phyloP scores from a whole-genome alignment of 1,284 basidiomycete species.

The Heliocybe sulcata region DNA sequence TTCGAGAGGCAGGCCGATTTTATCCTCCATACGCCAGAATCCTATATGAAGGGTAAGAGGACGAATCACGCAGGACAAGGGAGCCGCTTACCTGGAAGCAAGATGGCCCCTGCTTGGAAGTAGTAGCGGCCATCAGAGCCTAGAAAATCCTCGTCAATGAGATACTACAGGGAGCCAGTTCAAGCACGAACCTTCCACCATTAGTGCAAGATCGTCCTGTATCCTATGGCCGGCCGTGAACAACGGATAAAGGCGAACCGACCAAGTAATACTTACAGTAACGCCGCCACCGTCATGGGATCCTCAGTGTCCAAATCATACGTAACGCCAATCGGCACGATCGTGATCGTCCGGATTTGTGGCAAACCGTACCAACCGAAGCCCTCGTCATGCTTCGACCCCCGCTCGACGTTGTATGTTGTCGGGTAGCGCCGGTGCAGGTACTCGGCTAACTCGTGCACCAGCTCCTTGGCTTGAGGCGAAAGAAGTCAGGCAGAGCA shows the following conservation, averaged over 20 bases:
- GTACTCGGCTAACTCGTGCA: slow-evolving; percentile 62
- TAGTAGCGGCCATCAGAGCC: slow-evolving; percentile 62
- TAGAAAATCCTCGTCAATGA: slow-evolving; percentile 16
- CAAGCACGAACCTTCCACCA: slow-evolving; percentile 56
- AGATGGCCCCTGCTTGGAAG: slow-evolving; percentile 67
- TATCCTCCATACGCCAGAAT: slow-evolving; percentile 73
- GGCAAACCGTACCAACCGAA: slow-evolving; percentile 45
- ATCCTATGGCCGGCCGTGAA: slow-evolving; percentile 23
- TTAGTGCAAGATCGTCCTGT: slow-evolving; percentile 72
- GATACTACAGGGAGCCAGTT: slow-evolving; percentile 1
- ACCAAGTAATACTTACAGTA: slow-evolving; percentile 36
- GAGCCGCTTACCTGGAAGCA: slow-evolving; percentile 43
- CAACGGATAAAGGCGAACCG: neutral
- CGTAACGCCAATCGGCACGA: slow-evolving; percentile 40
- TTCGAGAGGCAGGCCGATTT: slow-evolving; percentile 65
- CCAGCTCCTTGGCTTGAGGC: slow-evolving; percentile 47
- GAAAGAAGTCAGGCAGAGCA: neutral
- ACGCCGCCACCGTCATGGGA: slow-evolving; percentile 52
- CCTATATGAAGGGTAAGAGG: slow-evolving; percentile 30
- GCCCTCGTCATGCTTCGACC: slow-evolving; percentile 15
- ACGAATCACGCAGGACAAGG: neutral
- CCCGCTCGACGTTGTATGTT: slow-evolving; percentile 44
- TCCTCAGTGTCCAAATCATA: slow-evolving; percentile 48
- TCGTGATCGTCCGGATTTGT: slow-evolving; percentile 45
- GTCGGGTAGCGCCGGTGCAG: slow-evolving; percentile 55